Conservation (phyloP, 1,139 yeast species). For the Hansenula lynferdii region DNA sequence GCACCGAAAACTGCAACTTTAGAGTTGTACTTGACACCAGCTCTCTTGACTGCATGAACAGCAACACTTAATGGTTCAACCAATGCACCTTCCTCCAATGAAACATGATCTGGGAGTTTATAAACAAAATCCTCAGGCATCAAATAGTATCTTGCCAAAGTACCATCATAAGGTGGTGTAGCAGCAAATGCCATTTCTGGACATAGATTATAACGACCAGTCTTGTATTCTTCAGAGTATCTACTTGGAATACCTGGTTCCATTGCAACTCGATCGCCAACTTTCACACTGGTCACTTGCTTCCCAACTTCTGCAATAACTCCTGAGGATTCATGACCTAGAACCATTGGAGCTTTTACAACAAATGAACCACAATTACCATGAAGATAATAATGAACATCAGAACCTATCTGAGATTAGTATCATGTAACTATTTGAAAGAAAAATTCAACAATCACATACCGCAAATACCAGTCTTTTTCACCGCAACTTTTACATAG, state of each 20-base stretch:
- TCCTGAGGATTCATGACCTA: constrained; percentile 79
- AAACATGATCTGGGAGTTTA: constrained; percentile 70
- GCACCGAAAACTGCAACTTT: constrained; percentile 82
- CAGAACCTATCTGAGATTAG: too few species aligned
- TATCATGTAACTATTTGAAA: too few species aligned
- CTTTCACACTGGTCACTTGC: constrained; percentile 52
- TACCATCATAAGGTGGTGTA: constrained; percentile 77
- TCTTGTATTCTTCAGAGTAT: constrained; percentile 64
- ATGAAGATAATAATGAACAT: constrained; percentile 76
- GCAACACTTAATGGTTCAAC: constrained; percentile 89
- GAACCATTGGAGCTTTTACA: constrained; percentile 54
- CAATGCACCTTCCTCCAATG: constrained; percentile 82
- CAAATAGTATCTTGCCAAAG: constrained; percentile 65
- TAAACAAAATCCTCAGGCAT: constrained; percentile 84
- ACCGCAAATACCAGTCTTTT: too few species aligned
- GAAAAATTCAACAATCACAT: too few species aligned
- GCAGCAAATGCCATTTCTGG: constrained; percentile 87
- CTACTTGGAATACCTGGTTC: constrained; percentile 67
- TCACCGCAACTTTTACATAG: constrained; percentile 70
- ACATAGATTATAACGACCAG: constrained; percentile 75
- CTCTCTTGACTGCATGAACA: constrained; percentile 73
- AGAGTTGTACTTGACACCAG: constrained; percentile 67
- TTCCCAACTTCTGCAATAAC: constrained; percentile 61
- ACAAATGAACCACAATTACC: constrained; percentile 75
- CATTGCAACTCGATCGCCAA: constrained; percentile 74